phyloP scores from a whole-genome alignment of 1,139 yeast species.

The Lizanozyma gosingica region DNA sequence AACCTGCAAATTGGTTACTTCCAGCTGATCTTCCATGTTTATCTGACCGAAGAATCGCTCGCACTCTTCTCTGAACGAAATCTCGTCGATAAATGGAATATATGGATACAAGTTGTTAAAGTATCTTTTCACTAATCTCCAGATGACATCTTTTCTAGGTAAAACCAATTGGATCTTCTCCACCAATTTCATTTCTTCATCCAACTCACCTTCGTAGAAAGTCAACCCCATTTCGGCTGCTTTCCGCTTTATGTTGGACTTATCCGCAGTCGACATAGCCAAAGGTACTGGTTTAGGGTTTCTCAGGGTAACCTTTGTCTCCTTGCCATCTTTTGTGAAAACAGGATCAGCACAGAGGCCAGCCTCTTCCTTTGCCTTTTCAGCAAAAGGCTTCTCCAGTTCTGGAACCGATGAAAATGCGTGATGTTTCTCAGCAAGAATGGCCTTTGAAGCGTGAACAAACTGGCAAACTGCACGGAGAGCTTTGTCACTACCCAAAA shows the following conservation, averaged over 20 bases:
- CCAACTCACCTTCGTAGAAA: conserved; percentile 19
- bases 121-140: conserved; percentile 38
- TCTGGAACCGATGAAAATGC: conserved; percentile 1
- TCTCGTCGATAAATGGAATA: conserved; percentile 41
- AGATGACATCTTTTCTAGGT: conserved; percentile 34
- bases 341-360: conserved; percentile 1
- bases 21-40: conserved; percentile 8
- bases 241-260: conserved; percentile 3
- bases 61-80: conserved; percentile 10
- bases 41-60: conserved; percentile 15
- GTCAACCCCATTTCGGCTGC: conserved; percentile 18
- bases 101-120: conserved; percentile 37
- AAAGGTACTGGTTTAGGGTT: conserved; percentile 1
- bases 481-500: conserved; percentile 20
- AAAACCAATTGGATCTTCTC: conserved; percentile 30
- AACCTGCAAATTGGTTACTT: conserved; percentile 14
- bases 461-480: conserved; percentile 7
- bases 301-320: conserved; percentile 16
- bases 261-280: conserved; percentile 5
- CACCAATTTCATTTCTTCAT: conserved; percentile 19
- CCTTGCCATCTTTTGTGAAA: conserved; percentile 2
- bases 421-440: not conserved
- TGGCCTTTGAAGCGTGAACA: not conserved
- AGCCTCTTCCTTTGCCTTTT: conserved; percentile 1
- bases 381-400: conserved; percentile 1